Evolutionary conservation across 768 basidiomycete genomes (phyloP).

Genomic region (Xanthoconium purpureum): DNA sequence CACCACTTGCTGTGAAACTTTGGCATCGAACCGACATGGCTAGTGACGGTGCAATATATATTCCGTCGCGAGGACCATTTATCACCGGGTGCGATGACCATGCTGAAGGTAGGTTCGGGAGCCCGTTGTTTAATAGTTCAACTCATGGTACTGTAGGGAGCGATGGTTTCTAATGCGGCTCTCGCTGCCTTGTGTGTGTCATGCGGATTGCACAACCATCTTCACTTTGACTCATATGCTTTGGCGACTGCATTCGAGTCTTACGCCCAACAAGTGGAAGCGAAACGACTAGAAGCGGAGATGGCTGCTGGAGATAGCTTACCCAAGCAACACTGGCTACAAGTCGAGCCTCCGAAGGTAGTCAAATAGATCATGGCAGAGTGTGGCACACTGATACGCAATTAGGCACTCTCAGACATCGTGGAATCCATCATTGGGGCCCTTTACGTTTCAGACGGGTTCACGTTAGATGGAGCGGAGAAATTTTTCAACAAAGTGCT

Average conservation of each 20-base stretch:
- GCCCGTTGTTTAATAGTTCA: neutral
- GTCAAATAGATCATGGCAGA: conserved; percentile 3
- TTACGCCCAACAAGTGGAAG: conserved; percentile 50
- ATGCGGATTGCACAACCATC: conserved; percentile 59
- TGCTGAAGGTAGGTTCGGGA: conserved; percentile 58
- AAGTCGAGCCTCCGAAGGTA: conserved; percentile 77
- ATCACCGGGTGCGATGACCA: conserved; percentile 72
- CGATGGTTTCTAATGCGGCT: conserved; percentile 82
- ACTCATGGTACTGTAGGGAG: conserved; percentile 46
- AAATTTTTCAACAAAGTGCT: conserved; percentile 64
- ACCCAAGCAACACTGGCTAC: conserved; percentile 76
- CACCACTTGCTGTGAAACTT: neutral
- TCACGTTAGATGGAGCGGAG: conserved; percentile 58
- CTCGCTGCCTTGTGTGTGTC: conserved; percentile 74
- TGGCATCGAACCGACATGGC: conserved; percentile 1
- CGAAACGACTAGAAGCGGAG: conserved; percentile 46
- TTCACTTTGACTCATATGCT: conserved; percentile 55
- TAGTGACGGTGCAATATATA: conserved; percentile 74
- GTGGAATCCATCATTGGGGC: conserved; percentile 81
- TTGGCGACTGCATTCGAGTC: conserved; percentile 48
- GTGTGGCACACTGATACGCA: conserved; percentile 2
- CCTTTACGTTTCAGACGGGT: conserved; percentile 73
- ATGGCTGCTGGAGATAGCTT: conserved; percentile 48
- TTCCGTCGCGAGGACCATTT: conserved; percentile 60
- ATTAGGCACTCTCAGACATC: conserved; percentile 73